phyloP scores from a whole-genome alignment of 805 yeast species.

The Lipomyces lipofer region DNA sequence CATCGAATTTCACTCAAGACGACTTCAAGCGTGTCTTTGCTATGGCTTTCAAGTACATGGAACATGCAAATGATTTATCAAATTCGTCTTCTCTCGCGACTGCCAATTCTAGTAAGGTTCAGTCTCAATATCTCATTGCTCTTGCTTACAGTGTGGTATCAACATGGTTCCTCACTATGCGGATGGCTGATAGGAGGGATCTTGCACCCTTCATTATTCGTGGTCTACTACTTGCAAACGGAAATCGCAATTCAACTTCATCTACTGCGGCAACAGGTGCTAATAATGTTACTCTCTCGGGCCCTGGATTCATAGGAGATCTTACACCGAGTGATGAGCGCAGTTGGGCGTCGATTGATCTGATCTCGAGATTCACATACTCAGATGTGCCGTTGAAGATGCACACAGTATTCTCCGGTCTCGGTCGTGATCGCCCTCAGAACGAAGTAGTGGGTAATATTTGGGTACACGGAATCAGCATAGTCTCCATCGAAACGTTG shows the following conservation, averaged over 20 bases:
- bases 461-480: constrained; percentile 64
- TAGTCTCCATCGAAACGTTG: constrained; percentile 59
- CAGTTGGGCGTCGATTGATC: constrained; percentile 64
- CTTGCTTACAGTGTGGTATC: constrained; percentile 69
- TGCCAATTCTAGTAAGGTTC: constrained; percentile 36
- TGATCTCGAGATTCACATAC: constrained; percentile 65
- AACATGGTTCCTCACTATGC: constrained; percentile 69
- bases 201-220: constrained; percentile 64
- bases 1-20: constrained; percentile 70
- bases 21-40: constrained; percentile 81
- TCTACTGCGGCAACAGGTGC: constrained; percentile 24
- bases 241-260: constrained; percentile 35
- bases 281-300: not conserved
- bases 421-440: constrained; percentile 24
- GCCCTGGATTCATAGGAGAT: constrained; percentile 3
- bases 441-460: constrained; percentile 40
- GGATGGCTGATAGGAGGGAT: constrained; percentile 55
- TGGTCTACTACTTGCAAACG: constrained; percentile 51
- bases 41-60: constrained; percentile 76
- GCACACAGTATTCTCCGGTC: constrained; percentile 34
- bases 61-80: constrained; percentile 58
- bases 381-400: constrained; percentile 60
- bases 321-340: constrained; percentile 47
- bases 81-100: constrained; percentile 33
- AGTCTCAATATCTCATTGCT: constrained; percentile 61